Evolutionary conservation across 306 rosid species (phyloP).

Genomic region (Luffa aegyptiaca): DNA sequence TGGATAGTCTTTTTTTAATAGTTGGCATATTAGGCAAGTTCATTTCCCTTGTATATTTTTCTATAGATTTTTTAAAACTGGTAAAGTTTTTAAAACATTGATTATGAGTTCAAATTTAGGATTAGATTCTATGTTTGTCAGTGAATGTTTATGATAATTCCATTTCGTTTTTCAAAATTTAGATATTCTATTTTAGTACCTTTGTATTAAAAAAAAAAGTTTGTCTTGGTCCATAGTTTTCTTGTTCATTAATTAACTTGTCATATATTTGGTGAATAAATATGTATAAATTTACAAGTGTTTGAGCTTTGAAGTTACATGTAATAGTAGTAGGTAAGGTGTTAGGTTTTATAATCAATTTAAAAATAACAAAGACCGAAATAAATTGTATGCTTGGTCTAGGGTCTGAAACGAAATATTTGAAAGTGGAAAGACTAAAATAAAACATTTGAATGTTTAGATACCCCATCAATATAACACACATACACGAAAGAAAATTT

Average conservation of each 20-base stretch:
- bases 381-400: too few species aligned
- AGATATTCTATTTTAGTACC: too few species aligned
- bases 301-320: background rate
- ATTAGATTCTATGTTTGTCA: background rate
- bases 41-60: background rate
- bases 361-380: too few species aligned
- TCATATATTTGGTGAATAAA: background rate
- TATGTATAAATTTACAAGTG: background rate
- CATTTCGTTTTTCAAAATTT: background rate
- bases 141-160: background rate
- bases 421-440: too few species aligned
- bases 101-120: background rate
- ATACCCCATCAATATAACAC: too few species aligned
- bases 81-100: background rate
- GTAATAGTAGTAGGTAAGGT: background rate
- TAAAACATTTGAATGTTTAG: too few species aligned
- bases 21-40: background rate
- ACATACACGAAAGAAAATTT: too few species aligned
- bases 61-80: background rate
- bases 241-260: too few species aligned
- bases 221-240: too few species aligned
- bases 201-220: too few species aligned
- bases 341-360: background rate
- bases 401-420: too few species aligned
- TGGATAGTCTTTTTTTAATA: background rate